Percentiles rank a stretch among this genome's conserved stretches.
These are phyloP conservation scores for Penicillium malachiteum DNA, from an alignment of 495 filamentous ascomycete genomes.

Conservation along the genomic window DNA sequence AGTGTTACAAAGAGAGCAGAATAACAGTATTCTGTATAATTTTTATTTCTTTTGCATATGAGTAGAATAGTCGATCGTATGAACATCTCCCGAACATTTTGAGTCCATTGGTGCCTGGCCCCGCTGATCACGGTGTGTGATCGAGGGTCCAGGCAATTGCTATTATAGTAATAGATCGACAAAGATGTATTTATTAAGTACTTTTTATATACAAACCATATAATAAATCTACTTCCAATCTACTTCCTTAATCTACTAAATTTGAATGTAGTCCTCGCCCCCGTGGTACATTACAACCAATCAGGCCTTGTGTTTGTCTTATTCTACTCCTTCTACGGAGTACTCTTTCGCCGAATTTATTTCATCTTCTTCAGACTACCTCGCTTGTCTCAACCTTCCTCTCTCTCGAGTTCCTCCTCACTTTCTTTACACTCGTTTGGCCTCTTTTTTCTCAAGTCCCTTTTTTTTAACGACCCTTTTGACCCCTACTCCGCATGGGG, in stretches of 20 bases:
- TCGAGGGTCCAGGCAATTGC: neutral
- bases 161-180: neutral
- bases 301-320: neutral
- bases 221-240: neutral
- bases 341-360: too few species aligned
- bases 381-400: too few species aligned
- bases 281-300: too few species aligned
- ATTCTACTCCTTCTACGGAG: neutral
- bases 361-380: too few species aligned
- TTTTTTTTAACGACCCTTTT: neutral
- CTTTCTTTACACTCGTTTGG: neutral
- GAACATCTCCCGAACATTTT: too few species aligned
- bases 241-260: neutral
- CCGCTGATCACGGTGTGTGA: neutral
- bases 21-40: neutral
- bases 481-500: slow-evolving; percentile 2
- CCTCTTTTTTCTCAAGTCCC: neutral
- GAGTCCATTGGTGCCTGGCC: neutral
- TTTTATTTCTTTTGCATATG: too few species aligned
- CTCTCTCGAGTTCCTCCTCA: too few species aligned
- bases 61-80: too few species aligned
- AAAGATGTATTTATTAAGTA: neutral
- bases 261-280: neutral
- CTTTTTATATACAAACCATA: neutral
- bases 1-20: neutral